Evolutionary conservation across 2,329 filamentous ascomycete species (phyloP), one percentile per base, ranked within the genome.

Genomic region (Graphium sp.): DNA sequence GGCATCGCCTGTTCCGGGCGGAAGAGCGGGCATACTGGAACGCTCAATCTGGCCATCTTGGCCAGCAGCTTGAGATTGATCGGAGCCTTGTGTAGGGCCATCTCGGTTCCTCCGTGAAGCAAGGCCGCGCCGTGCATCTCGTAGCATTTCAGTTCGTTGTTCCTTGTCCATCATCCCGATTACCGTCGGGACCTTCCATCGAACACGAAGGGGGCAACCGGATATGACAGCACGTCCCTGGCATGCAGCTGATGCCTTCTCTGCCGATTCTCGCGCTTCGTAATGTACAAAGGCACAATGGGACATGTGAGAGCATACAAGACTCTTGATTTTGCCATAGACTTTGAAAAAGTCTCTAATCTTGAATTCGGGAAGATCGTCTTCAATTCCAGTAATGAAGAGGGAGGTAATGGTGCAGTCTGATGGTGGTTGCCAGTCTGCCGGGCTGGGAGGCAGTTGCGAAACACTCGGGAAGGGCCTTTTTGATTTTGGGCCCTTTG

Each of bases 281-380:
- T 83, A 98, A 55, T 98, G 98, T 54, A 98, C 63, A 46, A 95
- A 98, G 2, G 89, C 89, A 49, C 85, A 95, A 46, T 95, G 89
- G 11, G 87, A 87, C 58, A 92, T 84, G 55, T 98, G 89, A 6
- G 85, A 94, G 52, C 89, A 95, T 21, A 98, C 77, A 11, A 98
- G 58, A 16, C 84, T 94, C 42, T 89, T 81, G 34, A 98, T 75
- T 45, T 87, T 82, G 37, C 89, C 89, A 42, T 85, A 84, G 12
- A 70, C 68, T 35, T 82, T 73, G 58, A 98, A 98, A 51, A 91
- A 89, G 3, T 83, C 77, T 26, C 89, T 79, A 16, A 98, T 62
- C 43, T 85, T 84, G 52, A 85, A 75, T 51, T 98, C 89, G 3
- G 87, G 85, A 6, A 98, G 62, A 43, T 98, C 89, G 46, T 98